phyloP scores from a whole-genome alignment of 2,329 filamentous ascomycete species.

The Ceratocystis smalleyi region DNA sequence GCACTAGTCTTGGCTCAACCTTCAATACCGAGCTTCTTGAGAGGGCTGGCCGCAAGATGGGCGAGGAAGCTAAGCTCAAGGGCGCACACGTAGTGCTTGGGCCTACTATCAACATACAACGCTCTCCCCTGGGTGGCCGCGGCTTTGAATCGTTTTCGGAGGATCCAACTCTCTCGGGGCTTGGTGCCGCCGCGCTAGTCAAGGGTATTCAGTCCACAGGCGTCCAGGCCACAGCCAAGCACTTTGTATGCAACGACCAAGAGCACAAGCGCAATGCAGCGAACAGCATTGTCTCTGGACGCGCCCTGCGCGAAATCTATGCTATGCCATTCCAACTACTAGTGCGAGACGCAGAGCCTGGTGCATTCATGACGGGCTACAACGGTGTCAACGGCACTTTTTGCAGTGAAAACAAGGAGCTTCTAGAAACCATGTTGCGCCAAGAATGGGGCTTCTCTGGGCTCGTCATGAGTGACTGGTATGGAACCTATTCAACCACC shows the following conservation, averaged over 20 bases:
- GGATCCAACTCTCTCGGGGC: conserved; percentile 41
- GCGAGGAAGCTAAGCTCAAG: conserved; percentile 50
- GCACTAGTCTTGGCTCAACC: conserved; percentile 61
- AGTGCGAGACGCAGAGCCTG: conserved; percentile 35
- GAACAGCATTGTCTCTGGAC: conserved; percentile 38
- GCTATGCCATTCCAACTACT: conserved; percentile 42
- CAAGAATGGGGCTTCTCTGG: conserved; percentile 44
- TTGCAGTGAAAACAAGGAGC: conserved; percentile 37
- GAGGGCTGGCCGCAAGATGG: conserved; percentile 51
- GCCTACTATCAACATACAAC: conserved; percentile 48
- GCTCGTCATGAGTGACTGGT: conserved; percentile 46
- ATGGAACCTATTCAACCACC: conserved; percentile 39
- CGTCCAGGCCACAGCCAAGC: conserved; percentile 42
- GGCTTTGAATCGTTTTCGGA: conserved; percentile 45
- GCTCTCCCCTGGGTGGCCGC: conserved; percentile 42
- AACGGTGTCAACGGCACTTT: conserved; percentile 43
- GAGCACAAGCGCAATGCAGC: conserved; percentile 43
- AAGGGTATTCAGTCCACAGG: conserved; percentile 41
- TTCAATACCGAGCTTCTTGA: conserved; percentile 67
- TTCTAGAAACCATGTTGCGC: conserved; percentile 37
- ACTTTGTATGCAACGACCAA: conserved; percentile 47
- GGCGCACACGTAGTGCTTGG: conserved; percentile 60
- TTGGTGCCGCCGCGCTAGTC: conserved; percentile 38
- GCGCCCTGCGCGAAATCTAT: conserved; percentile 44
- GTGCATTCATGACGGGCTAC: conserved; percentile 43